phyloP scores from a whole-genome alignment of 1,284 basidiomycete genomes.

The Malassezia sympodialis region DNA sequence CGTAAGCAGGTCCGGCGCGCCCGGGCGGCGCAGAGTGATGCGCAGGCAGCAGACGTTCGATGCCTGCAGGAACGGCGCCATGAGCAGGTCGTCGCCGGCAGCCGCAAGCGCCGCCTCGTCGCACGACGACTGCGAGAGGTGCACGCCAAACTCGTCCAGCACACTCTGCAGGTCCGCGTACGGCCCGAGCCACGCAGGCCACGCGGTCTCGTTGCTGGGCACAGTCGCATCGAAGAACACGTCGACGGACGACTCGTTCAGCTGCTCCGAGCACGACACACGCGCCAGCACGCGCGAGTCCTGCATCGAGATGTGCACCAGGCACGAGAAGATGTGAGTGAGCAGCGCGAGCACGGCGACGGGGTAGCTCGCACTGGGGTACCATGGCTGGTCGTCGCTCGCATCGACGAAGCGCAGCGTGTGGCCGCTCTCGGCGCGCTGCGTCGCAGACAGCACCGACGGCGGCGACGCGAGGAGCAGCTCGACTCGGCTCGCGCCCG shows the following conservation, averaged over 20 bases:
- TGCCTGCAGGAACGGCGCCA: not conserved
- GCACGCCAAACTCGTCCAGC: conserved; percentile 13
- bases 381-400: conserved; percentile 5
- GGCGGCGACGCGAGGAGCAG: conserved; percentile 6
- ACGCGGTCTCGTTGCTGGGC: not conserved
- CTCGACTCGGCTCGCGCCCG: conserved; percentile 11
- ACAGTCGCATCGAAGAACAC: conserved; percentile 11
- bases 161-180: conserved; percentile 13
- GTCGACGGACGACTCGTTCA: conserved; percentile 4
- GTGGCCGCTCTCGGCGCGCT: not conserved
- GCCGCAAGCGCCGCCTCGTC: not conserved
- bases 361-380: conserved; percentile 5
- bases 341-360: conserved; percentile 11
- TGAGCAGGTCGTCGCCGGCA: not conserved
- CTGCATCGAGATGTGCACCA: conserved; percentile 8
- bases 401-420: not conserved
- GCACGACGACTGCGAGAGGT: not conserved
- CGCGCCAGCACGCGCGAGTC: conserved; percentile 7
- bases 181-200: conserved; percentile 18
- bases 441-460: not conserved
- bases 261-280: not conserved
- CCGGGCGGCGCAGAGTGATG: conserved; percentile 5
- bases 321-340: conserved; percentile 13
- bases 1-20: conserved; percentile 10
- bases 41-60: not conserved